Evolutionary conservation across 2,329 filamentous ascomycete species (phyloP).

Genomic region (Neofusicoccum kwambonambiense): DNA sequence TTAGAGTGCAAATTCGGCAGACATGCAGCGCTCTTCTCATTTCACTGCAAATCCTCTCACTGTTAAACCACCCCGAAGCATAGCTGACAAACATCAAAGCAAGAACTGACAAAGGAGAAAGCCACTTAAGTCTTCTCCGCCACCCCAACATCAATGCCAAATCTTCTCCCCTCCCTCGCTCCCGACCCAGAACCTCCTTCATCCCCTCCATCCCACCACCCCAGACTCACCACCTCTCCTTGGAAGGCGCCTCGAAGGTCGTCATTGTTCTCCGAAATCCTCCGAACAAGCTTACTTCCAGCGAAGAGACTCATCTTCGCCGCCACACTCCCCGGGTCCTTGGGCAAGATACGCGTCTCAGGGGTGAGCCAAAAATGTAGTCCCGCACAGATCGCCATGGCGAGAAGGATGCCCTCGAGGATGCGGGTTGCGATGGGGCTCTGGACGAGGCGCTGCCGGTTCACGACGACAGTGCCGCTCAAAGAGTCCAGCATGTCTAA

Average conservation of each 20-base stretch:
- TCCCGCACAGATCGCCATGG: neutral
- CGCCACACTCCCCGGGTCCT: neutral
- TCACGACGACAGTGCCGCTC: too few relatives aligned
- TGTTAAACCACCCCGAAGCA: too few relatives aligned
- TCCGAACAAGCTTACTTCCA: neutral
- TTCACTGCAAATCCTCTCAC: too few relatives aligned
- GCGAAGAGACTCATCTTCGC: neutral
- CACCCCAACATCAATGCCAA: slow-evolving; percentile 22
- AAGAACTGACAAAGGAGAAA: too few relatives aligned
- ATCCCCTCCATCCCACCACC: neutral
- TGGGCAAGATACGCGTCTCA: neutral
- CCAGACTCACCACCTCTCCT: neutral
- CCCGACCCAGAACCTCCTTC: neutral
- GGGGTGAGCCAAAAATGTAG: neutral
- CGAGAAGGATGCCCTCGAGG: neutral
- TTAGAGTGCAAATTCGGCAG: too few relatives aligned
- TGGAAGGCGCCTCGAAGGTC: neutral
- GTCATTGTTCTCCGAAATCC: neutral
- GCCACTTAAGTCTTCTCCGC: too few relatives aligned
- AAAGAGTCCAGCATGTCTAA: too few relatives aligned
- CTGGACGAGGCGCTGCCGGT: too few relatives aligned
- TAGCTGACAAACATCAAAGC: too few relatives aligned
- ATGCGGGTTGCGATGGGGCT: too few relatives aligned
- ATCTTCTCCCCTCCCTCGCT: neutral
- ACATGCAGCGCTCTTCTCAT: too few relatives aligned